Percentiles rank a stretch among this genome's conserved stretches.
Conservation (phyloP, 768 basidiomycete species). For the Mrakia frigida region DNA sequence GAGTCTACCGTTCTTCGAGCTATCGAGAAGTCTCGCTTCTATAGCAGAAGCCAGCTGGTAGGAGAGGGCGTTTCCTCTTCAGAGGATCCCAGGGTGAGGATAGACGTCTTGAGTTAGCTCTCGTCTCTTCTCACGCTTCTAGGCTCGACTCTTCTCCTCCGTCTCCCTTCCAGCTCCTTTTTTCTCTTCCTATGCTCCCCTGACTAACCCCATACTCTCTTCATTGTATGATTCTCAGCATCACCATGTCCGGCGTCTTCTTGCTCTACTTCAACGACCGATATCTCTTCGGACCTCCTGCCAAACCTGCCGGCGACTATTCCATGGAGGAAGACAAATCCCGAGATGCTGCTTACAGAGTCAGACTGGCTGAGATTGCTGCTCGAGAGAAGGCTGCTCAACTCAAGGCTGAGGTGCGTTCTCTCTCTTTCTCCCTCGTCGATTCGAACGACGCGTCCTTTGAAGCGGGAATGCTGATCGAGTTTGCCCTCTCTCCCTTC, state of each 20-base stretch:
- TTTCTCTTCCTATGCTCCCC: neutral
- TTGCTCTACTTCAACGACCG: neutral
- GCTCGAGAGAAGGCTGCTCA: constrained; percentile 10
- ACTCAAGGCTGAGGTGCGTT: neutral
- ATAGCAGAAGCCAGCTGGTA: no score
- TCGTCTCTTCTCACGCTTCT: no score
- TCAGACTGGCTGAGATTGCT: neutral
- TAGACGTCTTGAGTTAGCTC: no score
- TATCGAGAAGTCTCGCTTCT: neutral
- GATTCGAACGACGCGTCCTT: neutral
- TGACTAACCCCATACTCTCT: neutral
- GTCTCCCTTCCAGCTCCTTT: no score
- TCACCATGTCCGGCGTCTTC: neutral
- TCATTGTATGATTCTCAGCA: neutral
- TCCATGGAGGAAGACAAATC: neutral
- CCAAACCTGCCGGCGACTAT: constrained; percentile 5
- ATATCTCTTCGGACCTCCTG: neutral
- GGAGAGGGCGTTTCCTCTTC: no score
- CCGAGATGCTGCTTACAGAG: neutral
- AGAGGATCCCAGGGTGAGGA: no score
- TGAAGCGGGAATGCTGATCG: neutral
- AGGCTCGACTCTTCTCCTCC: no score
- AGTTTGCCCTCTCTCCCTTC: neutral
- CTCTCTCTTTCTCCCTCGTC: neutral
- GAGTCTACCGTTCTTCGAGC: neutral